Evolutionary conservation across 1,139 yeast species (phyloP).

Genomic region (Pichia sp.): DNA sequence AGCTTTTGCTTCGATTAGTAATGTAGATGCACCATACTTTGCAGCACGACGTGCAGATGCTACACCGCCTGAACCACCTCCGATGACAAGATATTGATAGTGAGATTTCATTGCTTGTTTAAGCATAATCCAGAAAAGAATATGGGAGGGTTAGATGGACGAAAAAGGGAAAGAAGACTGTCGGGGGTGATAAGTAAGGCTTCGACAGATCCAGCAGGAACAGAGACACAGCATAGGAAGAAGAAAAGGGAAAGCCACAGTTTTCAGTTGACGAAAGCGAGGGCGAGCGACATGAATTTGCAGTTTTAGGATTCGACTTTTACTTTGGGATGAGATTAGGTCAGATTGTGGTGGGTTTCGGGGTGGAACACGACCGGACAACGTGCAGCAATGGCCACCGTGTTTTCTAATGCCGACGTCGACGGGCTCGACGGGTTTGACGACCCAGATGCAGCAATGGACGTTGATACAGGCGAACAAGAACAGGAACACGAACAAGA

Average conservation of each 20-base stretch:
- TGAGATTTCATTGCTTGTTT: constrained; percentile 36
- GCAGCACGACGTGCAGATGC: constrained; percentile 98
- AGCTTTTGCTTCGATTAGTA: constrained; percentile 70
- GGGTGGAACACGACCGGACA: no score
- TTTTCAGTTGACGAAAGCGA: no score
- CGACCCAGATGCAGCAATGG: constrained; percentile 2
- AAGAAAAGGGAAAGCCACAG: no score
- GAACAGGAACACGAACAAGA: neutral
- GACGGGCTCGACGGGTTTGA: constrained; percentile 4
- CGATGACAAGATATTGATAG: constrained; percentile 88
- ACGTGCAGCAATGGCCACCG: constrained; percentile 13
- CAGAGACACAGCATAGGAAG: no score
- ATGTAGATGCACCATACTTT: constrained; percentile 80
- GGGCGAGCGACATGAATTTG: no score
- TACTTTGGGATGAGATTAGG: no score
- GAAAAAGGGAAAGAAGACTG: no score
- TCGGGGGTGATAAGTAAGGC: no score
- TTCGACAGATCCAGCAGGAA: no score
- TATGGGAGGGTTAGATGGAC: neutral
- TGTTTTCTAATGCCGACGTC: constrained; percentile 15
- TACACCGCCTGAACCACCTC: constrained; percentile 99
- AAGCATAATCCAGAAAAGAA: constrained; percentile 18
- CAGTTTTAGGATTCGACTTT: no score
- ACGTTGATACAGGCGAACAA: neutral
- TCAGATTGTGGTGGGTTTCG: no score